phyloP scores from a whole-genome alignment of 306 rosid genomes.

The Ochetophila trinervis region DNA sequence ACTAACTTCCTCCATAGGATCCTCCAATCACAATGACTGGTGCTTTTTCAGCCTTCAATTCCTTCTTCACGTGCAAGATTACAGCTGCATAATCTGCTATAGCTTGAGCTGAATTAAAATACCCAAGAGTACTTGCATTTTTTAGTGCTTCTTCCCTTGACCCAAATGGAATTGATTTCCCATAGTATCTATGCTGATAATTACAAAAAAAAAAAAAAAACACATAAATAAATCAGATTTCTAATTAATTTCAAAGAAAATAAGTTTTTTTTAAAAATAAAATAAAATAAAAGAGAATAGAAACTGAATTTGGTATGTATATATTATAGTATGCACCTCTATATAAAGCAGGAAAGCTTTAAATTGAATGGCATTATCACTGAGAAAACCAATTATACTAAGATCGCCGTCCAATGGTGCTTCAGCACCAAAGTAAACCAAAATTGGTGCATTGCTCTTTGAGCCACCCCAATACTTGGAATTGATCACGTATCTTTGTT shows the following conservation, averaged over 20 bases:
- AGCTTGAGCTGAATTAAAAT: conserved; percentile 80
- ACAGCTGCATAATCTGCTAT: conserved; percentile 69
- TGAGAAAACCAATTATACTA: conserved; percentile 38
- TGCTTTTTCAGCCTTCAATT: conserved; percentile 37
- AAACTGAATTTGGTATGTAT: neutral
- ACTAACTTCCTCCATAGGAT: conserved; percentile 90
- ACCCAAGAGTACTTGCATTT: conserved; percentile 56
- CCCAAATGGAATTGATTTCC: conserved; percentile 66
- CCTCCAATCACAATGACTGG: conserved; percentile 76
- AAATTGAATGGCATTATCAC: conserved; percentile 55
- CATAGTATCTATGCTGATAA: conserved; percentile 68
- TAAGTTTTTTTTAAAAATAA: neutral
- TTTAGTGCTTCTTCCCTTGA: conserved; percentile 59
- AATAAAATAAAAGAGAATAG: neutral
- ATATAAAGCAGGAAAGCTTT: conserved; percentile 59
- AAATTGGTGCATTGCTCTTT: conserved; percentile 55
- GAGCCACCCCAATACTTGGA: conserved; percentile 67
- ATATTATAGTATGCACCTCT: conserved; percentile 44
- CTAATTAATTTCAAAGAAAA: too few relatives aligned
- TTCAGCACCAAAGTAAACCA: conserved; percentile 65
- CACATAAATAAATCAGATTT: neutral
- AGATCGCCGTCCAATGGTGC: conserved; percentile 37
- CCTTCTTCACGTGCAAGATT: conserved; percentile 46
- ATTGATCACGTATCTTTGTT: conserved; percentile 60
- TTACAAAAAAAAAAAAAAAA: conserved; percentile 1